A percentile compares a stretch with the other conserved stretches of the same genome.
Conservation (phyloP, 352 stramenopile species). For the Phytophthora nicotianae region DNA sequence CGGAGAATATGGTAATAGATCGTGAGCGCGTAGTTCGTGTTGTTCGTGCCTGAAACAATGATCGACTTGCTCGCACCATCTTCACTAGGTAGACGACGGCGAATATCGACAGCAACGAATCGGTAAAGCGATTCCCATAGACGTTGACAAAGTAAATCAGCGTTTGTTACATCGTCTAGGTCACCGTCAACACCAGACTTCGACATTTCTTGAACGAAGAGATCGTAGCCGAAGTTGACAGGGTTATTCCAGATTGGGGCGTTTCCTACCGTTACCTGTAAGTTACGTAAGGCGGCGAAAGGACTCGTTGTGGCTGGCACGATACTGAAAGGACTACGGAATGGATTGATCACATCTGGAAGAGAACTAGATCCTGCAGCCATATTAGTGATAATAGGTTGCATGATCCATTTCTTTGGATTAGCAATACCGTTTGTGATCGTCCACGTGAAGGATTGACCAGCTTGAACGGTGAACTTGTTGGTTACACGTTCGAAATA, state of each 20-base stretch:
- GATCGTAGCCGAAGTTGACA: slow-evolving; percentile 18
- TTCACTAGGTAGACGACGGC: slow-evolving; percentile 10
- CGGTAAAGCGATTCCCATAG: slow-evolving; percentile 18
- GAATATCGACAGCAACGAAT: slow-evolving; percentile 28
- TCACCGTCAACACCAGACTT: slow-evolving; percentile 23
- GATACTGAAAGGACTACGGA: background rate
- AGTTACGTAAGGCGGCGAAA: slow-evolving; percentile 4
- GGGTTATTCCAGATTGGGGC: slow-evolving; percentile 8
- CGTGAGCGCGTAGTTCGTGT: background rate
- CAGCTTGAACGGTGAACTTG: slow-evolving; percentile 9
- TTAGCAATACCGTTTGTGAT: slow-evolving; percentile 13
- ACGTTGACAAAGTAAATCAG: slow-evolving; percentile 2
- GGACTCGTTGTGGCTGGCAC: slow-evolving; percentile 24
- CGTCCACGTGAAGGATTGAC: slow-evolving; percentile 3
- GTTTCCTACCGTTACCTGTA: slow-evolving; percentile 8
- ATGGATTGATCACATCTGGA: background rate
- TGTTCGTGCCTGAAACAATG: slow-evolving; percentile 12
- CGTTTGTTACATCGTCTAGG: slow-evolving; percentile 18
- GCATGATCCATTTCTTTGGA: slow-evolving; percentile 6
- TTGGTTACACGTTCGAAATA: slow-evolving; percentile 24
- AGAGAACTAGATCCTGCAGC: too few species aligned
- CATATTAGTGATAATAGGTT: background rate
- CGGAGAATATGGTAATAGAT: slow-evolving; percentile 7
- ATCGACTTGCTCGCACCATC: slow-evolving; percentile 10
- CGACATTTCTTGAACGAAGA: slow-evolving; percentile 25